These are phyloP conservation scores for Verticillium klebahnii DNA, from an alignment of 2,329 filamentous ascomycete genomes.

Conservation along the genomic window DNA sequence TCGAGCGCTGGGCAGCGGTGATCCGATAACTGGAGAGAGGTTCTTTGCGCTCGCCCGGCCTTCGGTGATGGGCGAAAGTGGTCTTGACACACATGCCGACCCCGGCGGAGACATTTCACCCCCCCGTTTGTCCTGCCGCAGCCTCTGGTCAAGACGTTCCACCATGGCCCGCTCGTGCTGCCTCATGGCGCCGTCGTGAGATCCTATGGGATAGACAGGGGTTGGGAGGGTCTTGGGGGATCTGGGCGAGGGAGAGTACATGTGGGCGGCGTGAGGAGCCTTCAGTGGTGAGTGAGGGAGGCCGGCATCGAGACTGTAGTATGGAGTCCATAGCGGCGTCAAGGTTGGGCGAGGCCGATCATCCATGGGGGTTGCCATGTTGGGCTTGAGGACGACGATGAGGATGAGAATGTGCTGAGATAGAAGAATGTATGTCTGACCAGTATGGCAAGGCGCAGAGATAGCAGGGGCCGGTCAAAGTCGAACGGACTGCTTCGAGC, in stretches of 20 bases:
- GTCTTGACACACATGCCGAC: slow-evolving; percentile 6
- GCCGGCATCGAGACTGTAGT: slow-evolving; percentile 17
- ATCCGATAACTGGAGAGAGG: neutral
- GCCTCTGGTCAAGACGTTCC: slow-evolving; percentile 25
- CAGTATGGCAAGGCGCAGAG: neutral
- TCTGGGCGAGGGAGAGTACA: slow-evolving; percentile 18
- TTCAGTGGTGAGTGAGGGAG: slow-evolving; percentile 13
- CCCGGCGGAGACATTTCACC: slow-evolving; percentile 8
- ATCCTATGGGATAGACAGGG: slow-evolving; percentile 23
- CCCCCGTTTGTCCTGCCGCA: slow-evolving; percentile 12
- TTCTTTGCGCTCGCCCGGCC: neutral
- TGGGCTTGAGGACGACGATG: neutral
- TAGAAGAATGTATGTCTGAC: neutral
- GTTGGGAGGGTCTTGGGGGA: slow-evolving; percentile 27
- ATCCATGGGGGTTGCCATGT: slow-evolving; percentile 12
- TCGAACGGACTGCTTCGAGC: neutral
- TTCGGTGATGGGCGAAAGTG: slow-evolving; percentile 10
- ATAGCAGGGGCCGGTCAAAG: neutral
- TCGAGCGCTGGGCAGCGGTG: slow-evolving; percentile 6
- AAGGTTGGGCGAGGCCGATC: slow-evolving; percentile 8
- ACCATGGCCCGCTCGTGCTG: slow-evolving; percentile 29
- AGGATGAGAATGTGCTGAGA: neutral
- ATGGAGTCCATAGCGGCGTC: slow-evolving; percentile 28
- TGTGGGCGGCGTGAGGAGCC: slow-evolving; percentile 10
- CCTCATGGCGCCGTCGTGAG: slow-evolving; percentile 27